These are phyloP conservation scores for Wickerhamiella siamensis DNA, from an alignment of 805 yeast genomes.

Conservation along the genomic window DNA sequence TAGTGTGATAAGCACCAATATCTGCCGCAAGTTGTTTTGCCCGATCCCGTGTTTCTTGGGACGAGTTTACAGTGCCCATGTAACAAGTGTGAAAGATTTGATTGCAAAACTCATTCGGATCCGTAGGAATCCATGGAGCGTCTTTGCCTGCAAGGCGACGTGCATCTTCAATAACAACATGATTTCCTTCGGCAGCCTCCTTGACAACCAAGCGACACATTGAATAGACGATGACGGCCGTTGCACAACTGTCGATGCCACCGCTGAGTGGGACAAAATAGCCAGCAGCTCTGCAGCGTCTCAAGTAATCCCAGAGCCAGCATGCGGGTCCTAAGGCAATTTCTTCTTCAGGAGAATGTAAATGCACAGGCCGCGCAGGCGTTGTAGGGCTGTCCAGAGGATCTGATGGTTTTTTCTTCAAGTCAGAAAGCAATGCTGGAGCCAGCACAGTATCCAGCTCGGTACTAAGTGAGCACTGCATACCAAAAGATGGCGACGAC, in stretches of 20 bases:
- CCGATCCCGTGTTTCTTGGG: conserved; percentile 69
- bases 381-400: conserved; percentile 33
- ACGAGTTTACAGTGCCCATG: conserved; percentile 94
- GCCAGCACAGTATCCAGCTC: neutral
- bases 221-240: conserved; percentile 83
- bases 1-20: conserved; percentile 82
- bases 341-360: conserved; percentile 85
- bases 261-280: conserved; percentile 90
- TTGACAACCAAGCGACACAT: conserved; percentile 79
- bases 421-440: neutral
- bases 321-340: conserved; percentile 98
- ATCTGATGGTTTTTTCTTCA: conserved; percentile 5
- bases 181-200: conserved; percentile 53
- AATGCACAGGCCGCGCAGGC: conserved; percentile 33
- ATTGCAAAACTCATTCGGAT: conserved; percentile 62
- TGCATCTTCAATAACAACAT: conserved; percentile 66
- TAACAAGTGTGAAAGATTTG: conserved; percentile 76
- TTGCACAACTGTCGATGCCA: conserved; percentile 96
- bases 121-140: conserved; percentile 48
- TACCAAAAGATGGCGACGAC: conserved; percentile 52
- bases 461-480: conserved; percentile 36
- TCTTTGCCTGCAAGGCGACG: conserved; percentile 47
- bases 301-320: conserved; percentile 96
- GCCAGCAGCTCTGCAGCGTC: conserved; percentile 84
- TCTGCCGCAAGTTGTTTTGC: conserved; percentile 60